Evolutionary conservation across 1,139 yeast species (phyloP), one percentile per base, ranked within the genome.

Genomic region (Geotrichum klebahnii): DNA sequence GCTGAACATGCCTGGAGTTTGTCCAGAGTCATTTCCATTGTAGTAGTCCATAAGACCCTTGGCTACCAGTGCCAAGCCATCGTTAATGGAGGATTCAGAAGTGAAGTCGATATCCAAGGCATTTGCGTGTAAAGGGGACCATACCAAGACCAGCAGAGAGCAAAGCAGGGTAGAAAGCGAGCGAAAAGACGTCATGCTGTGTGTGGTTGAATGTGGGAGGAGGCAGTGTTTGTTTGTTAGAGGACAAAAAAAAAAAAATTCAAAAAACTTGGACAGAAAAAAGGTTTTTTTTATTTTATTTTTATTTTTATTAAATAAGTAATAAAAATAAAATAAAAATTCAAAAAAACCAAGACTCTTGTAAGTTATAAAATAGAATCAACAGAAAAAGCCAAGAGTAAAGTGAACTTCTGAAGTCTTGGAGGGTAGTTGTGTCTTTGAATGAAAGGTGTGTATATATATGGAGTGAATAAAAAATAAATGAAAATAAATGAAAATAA

Each of bases 11-110:
- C 96, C 96, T 24, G 85, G 77, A 9, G 83, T 74, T 20, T 86
- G 72, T 59, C 74, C 74, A 2, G 64, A 46, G 40, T 72, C 66
- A 50, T 67, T 67, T 16, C 92, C 92, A 31, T 76, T 78, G 65
- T 86, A 84, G 65, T 87, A 87, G 66, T 81, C 80, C 71, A 86
- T 71, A 46, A 82, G 73, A 55, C 95, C 95, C 29, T 74, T 66
- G 8, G 79, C 79, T 14, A 85, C 71, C 22, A 76, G 67, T 2
- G 79, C 73, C 14, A 84, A 79, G n/a, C 80, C 86, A 16, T 52
- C 48, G 33, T 55, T 55, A 34, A 72, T 62, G 29, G 65, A 59
- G 3, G 55, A 56, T 8, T 41, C 26, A 52, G 56, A 52, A 36
- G 46, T 52, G 17, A 61, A 55, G 44, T 63, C 59, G 33, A 64